Evolutionary conservation across 129 eudicot species (phyloP), one percentile per base, ranked within the genome.

Genomic region (Logfia minima): DNA sequence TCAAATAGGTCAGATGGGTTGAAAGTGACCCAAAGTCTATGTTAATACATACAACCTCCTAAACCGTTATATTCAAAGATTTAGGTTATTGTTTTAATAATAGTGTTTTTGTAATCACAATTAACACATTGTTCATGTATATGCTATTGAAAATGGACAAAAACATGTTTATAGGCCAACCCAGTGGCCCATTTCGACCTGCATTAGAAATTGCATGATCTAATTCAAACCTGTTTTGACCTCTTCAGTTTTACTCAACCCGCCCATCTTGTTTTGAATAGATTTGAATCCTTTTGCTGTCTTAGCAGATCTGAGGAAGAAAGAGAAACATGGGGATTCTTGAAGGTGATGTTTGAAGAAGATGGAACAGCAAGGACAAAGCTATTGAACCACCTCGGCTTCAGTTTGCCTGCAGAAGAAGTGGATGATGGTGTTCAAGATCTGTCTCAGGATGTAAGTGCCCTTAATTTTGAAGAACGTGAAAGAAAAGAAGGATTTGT

Each of bases 261-360:
- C n/a, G 18, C 55, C 61, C 22, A 22, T 8, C 63, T 66, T 14
- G 45, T 63, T 68, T 32, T 79, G 31, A 81, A n/a, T 28, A 11
- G 53, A 71, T 59, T 2, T 31, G 6, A 16, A 66, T 32, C 11
- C 3, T 14, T 37, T 37, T 68, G 53, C 21, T 14, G 63, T 66
- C 39, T 73, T 21, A 22, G 66, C 84, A 93, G 98, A 77, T 88
- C 87, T 63, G 95, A 87, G 74, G 94, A 86, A 48, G 98, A 93
- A 55, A 87, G 76, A 78, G 98, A 93, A 76, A 90, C 89, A 34
- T 93, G 98, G 98, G 91, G 95, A 66, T 92, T 92, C 55, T 80
- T 92, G 89, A 92, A 92, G 76, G 94, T 90, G 78, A 92, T 92
- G 98, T 88, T 93, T 82, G 93, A 88, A 81, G 97, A 90, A 75